Evolutionary conservation across 2,329 filamentous ascomycete species (phyloP).

Genomic region (Verticillium isaacii): DNA sequence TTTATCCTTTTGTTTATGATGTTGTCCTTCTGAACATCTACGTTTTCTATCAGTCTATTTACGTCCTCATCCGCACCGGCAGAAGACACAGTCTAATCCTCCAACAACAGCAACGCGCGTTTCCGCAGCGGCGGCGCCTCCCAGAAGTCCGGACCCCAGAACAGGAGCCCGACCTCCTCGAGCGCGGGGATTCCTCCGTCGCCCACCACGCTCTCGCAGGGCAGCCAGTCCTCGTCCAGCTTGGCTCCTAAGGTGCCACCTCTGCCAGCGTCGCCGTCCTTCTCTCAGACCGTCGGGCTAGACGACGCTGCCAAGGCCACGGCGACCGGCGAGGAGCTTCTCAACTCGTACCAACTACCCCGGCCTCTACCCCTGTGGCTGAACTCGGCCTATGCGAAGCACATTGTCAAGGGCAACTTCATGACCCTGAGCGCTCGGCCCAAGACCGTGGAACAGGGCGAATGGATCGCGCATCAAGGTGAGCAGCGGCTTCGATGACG

Average conservation of each 20-base stretch:
- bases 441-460: constrained; percentile 87
- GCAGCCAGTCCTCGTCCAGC: constrained; percentile 45
- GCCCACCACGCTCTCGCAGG: constrained; percentile 39
- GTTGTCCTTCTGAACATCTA: background rate
- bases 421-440: constrained; percentile 91
- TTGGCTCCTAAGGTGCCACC: constrained; percentile 56
- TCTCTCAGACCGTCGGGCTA: constrained; percentile 64
- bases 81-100: constrained; percentile 14
- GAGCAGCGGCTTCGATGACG: constrained; percentile 21
- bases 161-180: constrained; percentile 47
- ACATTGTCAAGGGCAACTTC: constrained; percentile 96
- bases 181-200: constrained; percentile 42
- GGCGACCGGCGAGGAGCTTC: constrained; percentile 46
- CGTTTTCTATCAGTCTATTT: background rate
- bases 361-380: constrained; percentile 69
- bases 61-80: background rate
- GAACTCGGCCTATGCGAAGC: constrained; percentile 68
- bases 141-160: constrained; percentile 37
- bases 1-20: background rate
- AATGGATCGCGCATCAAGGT: constrained; percentile 97
- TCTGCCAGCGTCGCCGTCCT: constrained; percentile 58
- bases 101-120: constrained; percentile 45
- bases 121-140: constrained; percentile 48
- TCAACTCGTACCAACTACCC: constrained; percentile 59
- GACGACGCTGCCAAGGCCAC: constrained; percentile 52